Evolutionary conservation across 371 early-diverging fungal species (phyloP), one percentile per base, ranked within the genome.

Genomic region (Dinochytrium kinnereticum): DNA sequence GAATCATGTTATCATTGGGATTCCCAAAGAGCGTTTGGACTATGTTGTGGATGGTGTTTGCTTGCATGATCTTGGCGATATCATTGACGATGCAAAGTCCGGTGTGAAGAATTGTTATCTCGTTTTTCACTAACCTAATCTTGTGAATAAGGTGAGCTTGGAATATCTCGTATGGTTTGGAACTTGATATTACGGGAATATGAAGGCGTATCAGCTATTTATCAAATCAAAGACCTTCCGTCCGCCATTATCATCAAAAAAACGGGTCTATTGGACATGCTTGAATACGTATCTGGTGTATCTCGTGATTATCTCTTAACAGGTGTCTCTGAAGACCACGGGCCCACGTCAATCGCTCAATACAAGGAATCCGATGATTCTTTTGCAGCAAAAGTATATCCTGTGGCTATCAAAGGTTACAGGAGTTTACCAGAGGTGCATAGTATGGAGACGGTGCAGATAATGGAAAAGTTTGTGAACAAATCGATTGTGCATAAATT

Each of bases 31-130:
- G 1, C 50, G 68, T 30, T 19, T 68, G 34, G 68, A 68, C 30
- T 68, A 68, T 33, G 36, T 49, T 7, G 68, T 68, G 3, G 17
- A 51, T 31, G 68, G 68, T 30, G 51, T 24, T 19, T 49, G 26
- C 21, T 33, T 68, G 31, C 39, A 26, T 21, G 53, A 31, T 2
- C 19, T 68, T 3, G 50, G 51, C 2, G 51, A 33, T 2, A 51
- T 68, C 5, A 49, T 68, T 17, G 68, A 68, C 53, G 68, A 51
- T 1, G 68, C 68, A 26, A 68, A 68, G 26, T 51, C 68, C 15
- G 68, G 68, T 68, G 33, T 7, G 38, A 7, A 30, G 3, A 15
- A 44, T 13, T 19, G 44, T 44, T 44, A 44, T 13, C 44, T 44
- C 13, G 44, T 44, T 44, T 44, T 44, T 61, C 36, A 10, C 34